Base-by-base conservation (phyloP, 305 asterid species). In the Solanum aculeatissimum region DNA sequence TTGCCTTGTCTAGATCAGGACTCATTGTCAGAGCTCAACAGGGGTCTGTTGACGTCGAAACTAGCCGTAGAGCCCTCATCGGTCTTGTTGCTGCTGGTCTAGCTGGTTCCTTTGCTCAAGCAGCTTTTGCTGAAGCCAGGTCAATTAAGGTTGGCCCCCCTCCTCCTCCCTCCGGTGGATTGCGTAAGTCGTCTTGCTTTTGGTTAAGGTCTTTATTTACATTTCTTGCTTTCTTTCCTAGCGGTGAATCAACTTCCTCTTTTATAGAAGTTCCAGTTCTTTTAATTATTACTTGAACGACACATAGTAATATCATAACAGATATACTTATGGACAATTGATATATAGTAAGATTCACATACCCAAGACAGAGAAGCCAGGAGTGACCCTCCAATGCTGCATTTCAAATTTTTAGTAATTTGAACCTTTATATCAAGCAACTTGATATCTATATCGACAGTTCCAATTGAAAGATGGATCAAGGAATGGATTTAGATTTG, bases 121-220 rank as follows among this genome's bases (percentile, higher is more conserved):
- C 92, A 54, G 97, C 91, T 63, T 93, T 94, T 10, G 99, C 99
- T 4, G 98, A 93, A 23, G 93, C 95, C 85, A 90, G 75, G 85
- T 55, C 98, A 11, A 95, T 96, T 89, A 96, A 93, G 94, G 57
- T 96, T 68, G 99, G 98, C 32, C 82, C 82, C 2, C 94, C 99
- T 13, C 99, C 99, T 3, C 93, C 98, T 9, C 99, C 92, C 62
- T 96, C 99, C 79, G 98, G 99, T 58, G 99, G 98, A 70, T 91
- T 96, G 75, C 95, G 98, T 95, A 89, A 92, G 99, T 90, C 65
- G 14, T 74, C 58, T 18, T 38, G 27, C 77, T 38, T 38, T 69
- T 45, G 9, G 32, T 58, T 18, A 15, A 9, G 47, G 32, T 63
- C 66, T 69, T 47, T 18, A 18, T 32, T 25, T 11, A 27, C 16